Percentiles rank a stretch among this genome's conserved stretches.
Conservation (phyloP, 2,329 filamentous ascomycete genomes). For the Calonectria honghensis region DNA sequence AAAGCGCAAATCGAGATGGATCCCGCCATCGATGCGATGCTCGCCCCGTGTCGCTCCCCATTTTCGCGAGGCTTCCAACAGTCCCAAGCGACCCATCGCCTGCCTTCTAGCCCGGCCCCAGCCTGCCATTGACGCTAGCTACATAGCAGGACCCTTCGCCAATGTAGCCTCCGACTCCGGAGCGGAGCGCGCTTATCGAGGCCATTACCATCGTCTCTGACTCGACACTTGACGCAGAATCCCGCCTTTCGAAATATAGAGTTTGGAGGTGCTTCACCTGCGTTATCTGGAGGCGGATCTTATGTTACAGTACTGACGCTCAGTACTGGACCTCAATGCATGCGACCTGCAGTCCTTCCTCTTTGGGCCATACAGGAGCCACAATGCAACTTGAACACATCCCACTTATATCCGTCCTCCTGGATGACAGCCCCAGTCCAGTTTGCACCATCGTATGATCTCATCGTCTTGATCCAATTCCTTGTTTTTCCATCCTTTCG, state of each 20-base stretch:
- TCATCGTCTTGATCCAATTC: constrained; percentile 6
- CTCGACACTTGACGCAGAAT: constrained; percentile 16
- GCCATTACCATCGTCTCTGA: constrained; percentile 22
- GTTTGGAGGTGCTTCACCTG: constrained; percentile 10
- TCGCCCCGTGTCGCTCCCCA: neutral
- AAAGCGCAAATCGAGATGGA: constrained; percentile 18
- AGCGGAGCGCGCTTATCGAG: constrained; percentile 38
- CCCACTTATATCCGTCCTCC: constrained; percentile 29
- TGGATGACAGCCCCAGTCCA: constrained; percentile 4
- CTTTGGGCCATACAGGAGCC: constrained; percentile 23
- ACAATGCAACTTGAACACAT: constrained; percentile 23
- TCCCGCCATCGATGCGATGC: constrained; percentile 14
- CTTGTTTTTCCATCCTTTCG: constrained; percentile 1
- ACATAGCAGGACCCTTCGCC: neutral
- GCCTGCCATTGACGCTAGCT: constrained; percentile 22
- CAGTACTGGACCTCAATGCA: constrained; percentile 14
- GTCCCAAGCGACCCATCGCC: neutral
- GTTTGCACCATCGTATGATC: constrained; percentile 19
- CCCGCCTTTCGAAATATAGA: constrained; percentile 17
- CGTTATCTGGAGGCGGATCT: constrained; percentile 30
- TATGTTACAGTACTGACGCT: constrained; percentile 12
- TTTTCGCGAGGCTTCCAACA: constrained; percentile 1
- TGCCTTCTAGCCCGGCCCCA: constrained; percentile 6
- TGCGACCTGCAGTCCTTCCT: constrained; percentile 28
- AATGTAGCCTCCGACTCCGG: constrained; percentile 29